Evolutionary conservation across 2,329 filamentous ascomycete species (phyloP), one percentile per base, ranked within the genome.

Genomic region (Diaporthe longicolla): DNA sequence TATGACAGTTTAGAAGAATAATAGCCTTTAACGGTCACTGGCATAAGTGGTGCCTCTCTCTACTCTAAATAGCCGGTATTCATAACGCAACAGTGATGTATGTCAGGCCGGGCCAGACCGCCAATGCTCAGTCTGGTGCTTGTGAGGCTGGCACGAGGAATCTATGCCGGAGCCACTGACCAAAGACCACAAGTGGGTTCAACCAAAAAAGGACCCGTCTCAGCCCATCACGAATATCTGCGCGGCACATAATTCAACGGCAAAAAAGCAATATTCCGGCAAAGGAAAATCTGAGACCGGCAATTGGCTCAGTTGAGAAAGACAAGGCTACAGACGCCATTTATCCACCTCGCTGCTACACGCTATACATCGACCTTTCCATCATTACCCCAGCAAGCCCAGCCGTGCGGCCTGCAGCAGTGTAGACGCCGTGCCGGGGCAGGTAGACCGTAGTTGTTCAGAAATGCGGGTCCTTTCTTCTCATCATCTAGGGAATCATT

Each of bases 401-500:
- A 63, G 61, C 68, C 68, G 50, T 26, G 61, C 68, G 32, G 50
- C 26, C 50, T 32, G 24, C 45, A 40, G 17, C 54, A 29, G 69
- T 45, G 26, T 35, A 72, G 55, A 59, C 24, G 69, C 57, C 63
- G n/a, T 70, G 50, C 68, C 17, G 66, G 66, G 61, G 61, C 69
- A 69, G 35, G 68, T 55, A 59, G 57, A 21, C 55, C 32, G 66
- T 19, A 72, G 52, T 29, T 70, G 54, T 35, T 72, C 68, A 69
- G 55, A 65, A 59, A 69, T 63, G 55, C 55, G 40, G 59, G 70
- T 75, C 71, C 73, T 73, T 73, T 70, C 71, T 71, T 71, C 40
- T 76, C 68, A 73, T 76, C 68, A 74, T 66, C 70, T 68, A 74
- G 70, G 74, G 69, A 71, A 74, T 74, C 72, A 70, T 65, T 72